Evolutionary conservation across 768 basidiomycete genomes (phyloP).

Genomic region (Hericium rajendrae): DNA sequence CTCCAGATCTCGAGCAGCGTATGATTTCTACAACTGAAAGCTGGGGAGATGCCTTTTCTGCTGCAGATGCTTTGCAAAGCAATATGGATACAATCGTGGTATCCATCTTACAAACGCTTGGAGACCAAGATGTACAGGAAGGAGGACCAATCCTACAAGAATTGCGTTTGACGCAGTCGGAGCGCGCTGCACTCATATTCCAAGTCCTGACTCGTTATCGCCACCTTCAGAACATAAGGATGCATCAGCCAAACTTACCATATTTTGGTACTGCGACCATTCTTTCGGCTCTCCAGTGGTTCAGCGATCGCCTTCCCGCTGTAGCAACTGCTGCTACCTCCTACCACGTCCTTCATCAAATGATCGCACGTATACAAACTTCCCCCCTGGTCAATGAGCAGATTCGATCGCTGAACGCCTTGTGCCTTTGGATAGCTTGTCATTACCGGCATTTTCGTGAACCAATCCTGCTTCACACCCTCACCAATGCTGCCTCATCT

Average conservation of each 20-base stretch:
- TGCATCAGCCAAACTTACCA: constrained; percentile 62
- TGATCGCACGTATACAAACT: constrained; percentile 56
- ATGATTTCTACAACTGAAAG: constrained; percentile 27
- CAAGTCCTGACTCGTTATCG: constrained; percentile 44
- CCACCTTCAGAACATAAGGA: constrained; percentile 32
- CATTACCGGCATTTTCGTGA: constrained; percentile 47
- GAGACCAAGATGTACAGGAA: constrained; percentile 54
- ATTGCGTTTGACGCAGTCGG: constrained; percentile 30
- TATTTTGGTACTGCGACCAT: constrained; percentile 39
- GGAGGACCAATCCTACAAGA: constrained; percentile 39
- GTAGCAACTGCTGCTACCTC: constrained; percentile 47
- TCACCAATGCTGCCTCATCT: constrained; percentile 58
- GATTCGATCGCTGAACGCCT: constrained; percentile 57
- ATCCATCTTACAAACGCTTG: constrained; percentile 51
- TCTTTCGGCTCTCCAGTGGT: constrained; percentile 52
- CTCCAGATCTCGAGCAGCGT: constrained; percentile 24
- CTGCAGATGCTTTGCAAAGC: constrained; percentile 28
- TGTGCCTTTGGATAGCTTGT: constrained; percentile 67
- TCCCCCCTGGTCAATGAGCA: constrained; percentile 81
- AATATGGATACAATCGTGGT: constrained; percentile 49
- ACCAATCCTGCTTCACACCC: constrained; percentile 49
- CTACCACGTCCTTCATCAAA: constrained; percentile 68
- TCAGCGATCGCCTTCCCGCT: constrained; percentile 31
- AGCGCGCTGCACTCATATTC: constrained; percentile 37
- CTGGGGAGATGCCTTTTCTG: constrained; percentile 20